Evolutionary conservation across 2,329 filamentous ascomycete species (phyloP), one percentile per base, ranked within the genome.

Genomic region (Colletotrichum horii): DNA sequence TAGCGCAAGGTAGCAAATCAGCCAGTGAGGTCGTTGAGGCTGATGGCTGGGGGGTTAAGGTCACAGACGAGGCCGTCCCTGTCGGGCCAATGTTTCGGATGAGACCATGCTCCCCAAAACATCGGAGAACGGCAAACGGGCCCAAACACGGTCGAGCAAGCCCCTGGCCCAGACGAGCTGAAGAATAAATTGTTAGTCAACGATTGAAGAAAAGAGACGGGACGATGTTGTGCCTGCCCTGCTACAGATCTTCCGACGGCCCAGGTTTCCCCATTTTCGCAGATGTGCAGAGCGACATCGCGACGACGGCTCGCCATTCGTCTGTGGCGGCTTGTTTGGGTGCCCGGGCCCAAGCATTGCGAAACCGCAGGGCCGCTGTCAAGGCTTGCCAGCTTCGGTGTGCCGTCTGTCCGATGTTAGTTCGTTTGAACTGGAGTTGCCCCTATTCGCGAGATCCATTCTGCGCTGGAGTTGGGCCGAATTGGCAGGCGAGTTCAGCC

Each of bases 71-170:
- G 61, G 74, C 34, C 62, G 60, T 71, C 75, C 75, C 70, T 78
- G 78, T 78, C 77, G 66, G 73, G 78, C 77, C 71, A 75, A 75
- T 78, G 78, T 79, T 79, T 79, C 73, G 76, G 72, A 77, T 75
- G 75, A 56, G 64, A 65, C 61, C 61, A 52, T 22, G 43, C 43
- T 52, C 43, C 43, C n/a, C 43, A 52, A 69, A 77, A 74, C 69
- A 74, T 76, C 48, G 70, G 74, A 66, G 58, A 52, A 60, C 19
- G 58, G 64, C 43, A 65, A 43, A 68, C 58, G 28, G 70, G 62
- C 60, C 62, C 36, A 75, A 76, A 32, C 32, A 36, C 30, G 43
- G 43, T 62, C 52, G 9, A 66, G 66, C 2, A 66, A 66, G 66
- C 52, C 56, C 66, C 60, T 62, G 60, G 58, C 26, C 12, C 65